phyloP scores from a whole-genome alignment of 768 basidiomycete species.

The Candolleomyces aberdarensis region DNA sequence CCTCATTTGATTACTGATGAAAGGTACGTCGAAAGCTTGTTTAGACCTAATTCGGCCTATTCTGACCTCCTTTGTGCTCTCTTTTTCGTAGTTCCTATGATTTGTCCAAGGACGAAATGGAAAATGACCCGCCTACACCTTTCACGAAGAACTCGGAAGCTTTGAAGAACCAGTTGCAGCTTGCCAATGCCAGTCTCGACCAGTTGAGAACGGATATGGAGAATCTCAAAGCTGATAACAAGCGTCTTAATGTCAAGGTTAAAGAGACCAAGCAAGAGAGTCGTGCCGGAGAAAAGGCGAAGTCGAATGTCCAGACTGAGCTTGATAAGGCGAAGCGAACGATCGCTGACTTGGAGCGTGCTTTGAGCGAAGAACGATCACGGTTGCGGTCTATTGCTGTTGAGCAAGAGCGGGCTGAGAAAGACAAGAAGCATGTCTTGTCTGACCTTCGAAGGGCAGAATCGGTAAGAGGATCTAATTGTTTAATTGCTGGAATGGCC shows the following conservation, averaged over 20 bases:
- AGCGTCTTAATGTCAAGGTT: slow-evolving; percentile 61
- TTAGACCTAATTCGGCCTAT: neutral
- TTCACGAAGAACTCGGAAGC: slow-evolving; percentile 66
- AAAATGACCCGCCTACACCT: slow-evolving; percentile 62
- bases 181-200: slow-evolving; percentile 61
- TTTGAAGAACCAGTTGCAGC: slow-evolving; percentile 54
- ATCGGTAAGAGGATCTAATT: slow-evolving; percentile 36
- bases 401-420: slow-evolving; percentile 60
- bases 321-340: slow-evolving; percentile 62
- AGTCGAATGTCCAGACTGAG: slow-evolving; percentile 55
- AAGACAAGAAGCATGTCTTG: slow-evolving; percentile 63
- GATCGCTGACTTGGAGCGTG: slow-evolving; percentile 67
- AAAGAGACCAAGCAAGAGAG: slow-evolving; percentile 56
- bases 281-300: slow-evolving; percentile 45
- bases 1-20: slow-evolving; percentile 48
- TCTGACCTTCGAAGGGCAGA: slow-evolving; percentile 69
- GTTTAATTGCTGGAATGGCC: neutral
- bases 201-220: slow-evolving; percentile 66
- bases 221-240: slow-evolving; percentile 68
- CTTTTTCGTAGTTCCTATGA: slow-evolving; percentile 49
- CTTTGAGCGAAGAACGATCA: slow-evolving; percentile 68
- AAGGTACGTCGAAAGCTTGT: slow-evolving; percentile 41
- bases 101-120: slow-evolving; percentile 41
- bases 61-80: slow-evolving; percentile 1
- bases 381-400: slow-evolving; percentile 59